Percentiles rank a stretch among this genome's conserved stretches.
Conservation (phyloP, 2,329 filamentous ascomycete species). For the Scolecobasidium constrictum region DNA sequence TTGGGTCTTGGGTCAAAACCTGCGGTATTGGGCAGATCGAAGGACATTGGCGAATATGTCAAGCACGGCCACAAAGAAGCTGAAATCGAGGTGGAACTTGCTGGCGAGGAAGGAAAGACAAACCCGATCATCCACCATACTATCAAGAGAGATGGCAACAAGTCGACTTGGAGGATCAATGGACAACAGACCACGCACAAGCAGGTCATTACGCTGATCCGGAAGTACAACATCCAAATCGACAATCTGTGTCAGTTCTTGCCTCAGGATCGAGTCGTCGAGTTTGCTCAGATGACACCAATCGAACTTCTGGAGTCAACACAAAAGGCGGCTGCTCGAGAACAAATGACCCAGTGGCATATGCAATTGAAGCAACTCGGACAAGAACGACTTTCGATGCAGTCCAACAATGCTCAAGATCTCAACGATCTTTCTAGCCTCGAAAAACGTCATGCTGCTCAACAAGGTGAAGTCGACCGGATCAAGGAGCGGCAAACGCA, state of each 20-base stretch:
- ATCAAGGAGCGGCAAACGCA: slow-evolving; percentile 65
- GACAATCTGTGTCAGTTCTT: slow-evolving; percentile 97
- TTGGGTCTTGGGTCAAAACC: slow-evolving; percentile 79
- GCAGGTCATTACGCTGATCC: slow-evolving; percentile 55
- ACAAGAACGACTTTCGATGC: slow-evolving; percentile 54
- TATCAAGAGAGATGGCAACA: slow-evolving; percentile 76
- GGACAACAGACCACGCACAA: slow-evolving; percentile 50
- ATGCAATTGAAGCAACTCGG: slow-evolving; percentile 61
- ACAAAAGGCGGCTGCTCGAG: slow-evolving; percentile 73
- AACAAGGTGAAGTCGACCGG: slow-evolving; percentile 74
- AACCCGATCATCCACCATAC: slow-evolving; percentile 68
- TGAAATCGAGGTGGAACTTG: slow-evolving; percentile 82
- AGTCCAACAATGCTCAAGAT: slow-evolving; percentile 47
- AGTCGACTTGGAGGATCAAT: slow-evolving; percentile 68
- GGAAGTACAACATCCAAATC: slow-evolving; percentile 76
- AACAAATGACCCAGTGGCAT: slow-evolving; percentile 72
- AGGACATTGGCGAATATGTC: slow-evolving; percentile 78
- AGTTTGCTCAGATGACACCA: slow-evolving; percentile 77
- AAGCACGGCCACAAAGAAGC: slow-evolving; percentile 76
- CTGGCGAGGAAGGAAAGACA: slow-evolving; percentile 23
- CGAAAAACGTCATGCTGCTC: slow-evolving; percentile 60
- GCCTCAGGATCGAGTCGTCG: slow-evolving; percentile 88
- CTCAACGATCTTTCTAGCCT: slow-evolving; percentile 54
- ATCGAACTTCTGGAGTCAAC: slow-evolving; percentile 77
- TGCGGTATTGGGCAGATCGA: slow-evolving; percentile 71